Percentiles rank a stretch among this genome's conserved stretches.
These are phyloP conservation scores for Elsinoe australis DNA, from an alignment of 2,329 filamentous ascomycete species.

Conservation along the genomic window DNA sequence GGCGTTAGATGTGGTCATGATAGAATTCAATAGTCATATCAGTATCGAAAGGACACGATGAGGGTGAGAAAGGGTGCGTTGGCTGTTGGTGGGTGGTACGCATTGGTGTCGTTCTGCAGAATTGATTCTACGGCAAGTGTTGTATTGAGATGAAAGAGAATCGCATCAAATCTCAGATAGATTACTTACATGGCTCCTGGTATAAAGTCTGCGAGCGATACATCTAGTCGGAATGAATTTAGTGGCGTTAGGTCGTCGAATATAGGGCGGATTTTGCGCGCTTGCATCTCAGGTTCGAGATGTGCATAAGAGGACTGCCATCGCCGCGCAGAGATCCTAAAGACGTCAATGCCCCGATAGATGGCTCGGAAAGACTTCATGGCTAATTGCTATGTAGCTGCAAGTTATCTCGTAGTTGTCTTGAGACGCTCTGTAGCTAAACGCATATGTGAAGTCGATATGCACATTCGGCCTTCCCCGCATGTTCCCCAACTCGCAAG, in stretches of 20 bases:
- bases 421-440: too few species aligned
- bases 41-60: conserved; percentile 21
- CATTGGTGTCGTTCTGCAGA: too few species aligned
- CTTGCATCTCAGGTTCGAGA: conserved; percentile 40
- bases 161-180: neutral
- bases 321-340: conserved; percentile 16
- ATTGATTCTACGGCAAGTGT: too few species aligned
- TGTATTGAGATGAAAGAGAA: too few species aligned
- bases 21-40: neutral
- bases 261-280: conserved; percentile 42
- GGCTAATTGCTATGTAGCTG: too few species aligned
- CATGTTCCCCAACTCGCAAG: neutral
- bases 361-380: neutral
- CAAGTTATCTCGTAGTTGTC: too few species aligned
- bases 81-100: too few species aligned
- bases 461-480: neutral
- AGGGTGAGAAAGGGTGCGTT: conserved; percentile 21
- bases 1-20: neutral
- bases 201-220: conserved; percentile 53
- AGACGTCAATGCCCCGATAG: neutral
- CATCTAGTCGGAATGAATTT: conserved; percentile 57
- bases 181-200: conserved; percentile 27
- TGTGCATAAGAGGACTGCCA: conserved; percentile 33
- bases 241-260: conserved; percentile 55
- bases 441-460: too few species aligned